phyloP scores from a whole-genome alignment of 306 rosid species.

The Sophora flavescens region DNA sequence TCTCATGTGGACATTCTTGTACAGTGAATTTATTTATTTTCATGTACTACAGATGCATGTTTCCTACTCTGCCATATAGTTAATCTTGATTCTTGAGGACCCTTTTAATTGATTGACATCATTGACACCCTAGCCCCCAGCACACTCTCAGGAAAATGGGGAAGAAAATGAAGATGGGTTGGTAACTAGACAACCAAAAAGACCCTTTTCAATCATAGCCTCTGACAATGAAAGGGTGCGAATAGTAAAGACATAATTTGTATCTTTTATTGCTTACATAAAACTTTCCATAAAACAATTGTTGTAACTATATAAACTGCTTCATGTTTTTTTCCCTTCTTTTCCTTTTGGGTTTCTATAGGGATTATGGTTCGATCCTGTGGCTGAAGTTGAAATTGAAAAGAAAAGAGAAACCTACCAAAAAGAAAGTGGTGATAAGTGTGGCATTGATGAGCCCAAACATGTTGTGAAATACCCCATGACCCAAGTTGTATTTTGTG shows the following conservation, averaged over 20 bases:
- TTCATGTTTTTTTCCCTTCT: no score
- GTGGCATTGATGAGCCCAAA: not conserved
- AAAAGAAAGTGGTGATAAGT: not conserved
- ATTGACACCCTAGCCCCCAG: conserved; percentile 52
- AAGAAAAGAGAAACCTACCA: not conserved
- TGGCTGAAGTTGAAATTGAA: not conserved
- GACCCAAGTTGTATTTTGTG: not conserved
- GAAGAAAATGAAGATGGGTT: conserved; percentile 21
- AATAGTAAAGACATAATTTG: conserved; percentile 8
- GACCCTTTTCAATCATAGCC: conserved; percentile 37
- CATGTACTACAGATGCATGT: conserved; percentile 21
- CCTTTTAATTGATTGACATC: conserved; percentile 44
- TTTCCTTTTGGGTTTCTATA: not conserved
- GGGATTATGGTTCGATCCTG: not conserved
- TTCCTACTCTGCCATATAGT: conserved; percentile 31
- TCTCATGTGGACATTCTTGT: conserved; percentile 41
- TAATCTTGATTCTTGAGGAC: conserved; percentile 20
- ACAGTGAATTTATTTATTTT: conserved; percentile 25
- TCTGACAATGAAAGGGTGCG: conserved; percentile 41
- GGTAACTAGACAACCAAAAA: conserved; percentile 31
- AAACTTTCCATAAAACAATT: not conserved
- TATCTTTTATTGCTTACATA: conserved; percentile 12
- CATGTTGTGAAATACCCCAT: not conserved
- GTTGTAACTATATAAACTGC: not conserved
- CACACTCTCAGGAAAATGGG: not conserved